These are phyloP conservation scores for Kazachstania kunashirensis DNA, from an alignment of 805 yeast species.

Conservation along the genomic window DNA sequence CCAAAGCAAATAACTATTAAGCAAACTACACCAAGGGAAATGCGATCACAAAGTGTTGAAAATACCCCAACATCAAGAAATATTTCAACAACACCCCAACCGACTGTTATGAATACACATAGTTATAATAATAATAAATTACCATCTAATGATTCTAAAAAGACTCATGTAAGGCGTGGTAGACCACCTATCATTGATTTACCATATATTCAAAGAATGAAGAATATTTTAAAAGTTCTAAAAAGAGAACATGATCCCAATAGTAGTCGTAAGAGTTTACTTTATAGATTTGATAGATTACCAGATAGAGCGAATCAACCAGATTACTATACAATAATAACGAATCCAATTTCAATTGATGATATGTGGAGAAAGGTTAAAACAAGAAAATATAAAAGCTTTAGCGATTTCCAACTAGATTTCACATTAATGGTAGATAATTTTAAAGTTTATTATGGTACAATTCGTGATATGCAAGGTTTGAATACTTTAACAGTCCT, in stretches of 20 bases:
- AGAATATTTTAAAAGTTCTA: conserved; percentile 70
- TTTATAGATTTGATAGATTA: conserved; percentile 66
- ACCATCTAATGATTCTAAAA: conserved; percentile 7
- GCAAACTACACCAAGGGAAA: no score
- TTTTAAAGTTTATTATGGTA: conserved; percentile 54
- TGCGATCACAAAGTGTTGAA: neutral
- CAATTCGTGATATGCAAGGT: conserved; percentile 39
- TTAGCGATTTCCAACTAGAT: conserved; percentile 69
- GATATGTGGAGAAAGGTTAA: conserved; percentile 77
- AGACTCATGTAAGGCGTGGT: conserved; percentile 27
- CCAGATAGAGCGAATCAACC: conserved; percentile 46
- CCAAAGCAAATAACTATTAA: no score
- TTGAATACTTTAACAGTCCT: conserved; percentile 53
- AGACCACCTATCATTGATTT: conserved; percentile 30
- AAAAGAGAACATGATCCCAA: conserved; percentile 57
- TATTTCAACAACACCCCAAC: neutral
- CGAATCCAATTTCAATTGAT: conserved; percentile 56
- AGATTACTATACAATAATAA: conserved; percentile 39
- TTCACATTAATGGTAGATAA: conserved; percentile 65
- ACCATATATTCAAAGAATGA: conserved; percentile 77
- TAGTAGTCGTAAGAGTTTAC: conserved; percentile 36
- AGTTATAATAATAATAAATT: neutral
- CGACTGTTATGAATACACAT: neutral
- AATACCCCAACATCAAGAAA: neutral
- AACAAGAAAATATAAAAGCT: conserved; percentile 68